Base-by-base conservation (phyloP, 768 basidiomycete genomes). In the Phanerodontia chrysosporium region DNA sequence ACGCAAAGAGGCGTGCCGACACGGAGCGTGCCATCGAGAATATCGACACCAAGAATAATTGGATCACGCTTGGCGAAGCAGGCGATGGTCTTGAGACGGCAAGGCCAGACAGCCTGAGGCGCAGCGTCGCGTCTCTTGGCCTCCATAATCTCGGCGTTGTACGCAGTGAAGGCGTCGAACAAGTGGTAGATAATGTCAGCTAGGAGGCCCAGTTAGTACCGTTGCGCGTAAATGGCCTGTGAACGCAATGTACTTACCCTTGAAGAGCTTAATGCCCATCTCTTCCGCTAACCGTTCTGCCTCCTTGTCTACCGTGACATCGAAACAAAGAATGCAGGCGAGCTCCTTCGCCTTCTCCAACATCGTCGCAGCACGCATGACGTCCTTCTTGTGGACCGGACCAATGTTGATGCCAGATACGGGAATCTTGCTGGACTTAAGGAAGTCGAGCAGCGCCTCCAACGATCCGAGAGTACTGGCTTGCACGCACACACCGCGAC, bases 101-200 rank as follows among this genome's bases (percentile, higher is more conserved):
- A 96, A 4, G 97, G 97, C 95, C 95, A 98, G 22, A 98, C 88
- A 24, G 97, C 97, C 68, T 91, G 90, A 10, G 93, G 94, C 0
- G 95, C 93, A 2, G 95, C 93, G 69, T 95, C 95, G 64, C 77
- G 83, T 39, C 92, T 83, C 73, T 94, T 95, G n/a, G 92, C 92
- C 72, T 97, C 96, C 58, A 80, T 80, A 55, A 98, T 94, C 74
- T 93, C 91, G 60, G 82, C 81, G 69, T 96, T 96, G 74, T 98
- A 98, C 1, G 87, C 90, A 45, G 86, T 97, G 78, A 98, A 98
- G 16, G 93, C 84, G 69, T 98, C 95, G 70, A 98, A 98, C 46
- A 99, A 76, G 71, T 98, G 96, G 73, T 99, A 99, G 66, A 99
- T 98, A 70, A 98, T 98, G 73, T 97, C 95, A 62, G 96, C 96